Percentiles rank a stretch among this genome's conserved stretches.
Evolutionary conservation across 2,329 filamentous ascomycete species (phyloP).

Genomic region (Aspergillus tamarii): DNA sequence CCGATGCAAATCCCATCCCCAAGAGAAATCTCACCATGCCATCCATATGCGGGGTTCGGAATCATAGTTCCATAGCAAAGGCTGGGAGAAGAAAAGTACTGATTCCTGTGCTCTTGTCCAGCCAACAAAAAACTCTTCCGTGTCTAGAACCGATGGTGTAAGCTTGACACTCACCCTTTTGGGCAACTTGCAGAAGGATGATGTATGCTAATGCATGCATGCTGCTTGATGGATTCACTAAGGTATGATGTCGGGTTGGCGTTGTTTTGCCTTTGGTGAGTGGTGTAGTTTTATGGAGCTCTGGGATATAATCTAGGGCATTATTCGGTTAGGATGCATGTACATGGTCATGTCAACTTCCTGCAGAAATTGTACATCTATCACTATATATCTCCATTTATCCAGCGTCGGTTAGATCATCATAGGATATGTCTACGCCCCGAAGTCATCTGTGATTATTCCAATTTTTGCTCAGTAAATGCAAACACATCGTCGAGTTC

Average conservation of each 20-base stretch:
- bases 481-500: slow-evolving; percentile 47
- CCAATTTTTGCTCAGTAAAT: slow-evolving; percentile 39
- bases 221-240: neutral
- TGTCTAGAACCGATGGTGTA: slow-evolving; percentile 8
- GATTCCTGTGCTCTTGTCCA: slow-evolving; percentile 5
- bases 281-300: neutral
- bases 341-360: neutral
- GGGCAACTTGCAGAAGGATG: slow-evolving; percentile 11
- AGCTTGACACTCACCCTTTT: slow-evolving; percentile 8
- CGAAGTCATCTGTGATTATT: neutral
- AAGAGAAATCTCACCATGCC: neutral
- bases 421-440: neutral
- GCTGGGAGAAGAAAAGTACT: neutral
- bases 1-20: neutral
- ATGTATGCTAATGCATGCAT: slow-evolving; percentile 14
- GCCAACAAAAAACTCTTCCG: neutral
- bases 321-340: neutral
- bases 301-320: neutral
- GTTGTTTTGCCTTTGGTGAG: neutral
- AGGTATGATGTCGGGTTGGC: neutral
- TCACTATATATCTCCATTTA: neutral
- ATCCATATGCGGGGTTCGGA: neutral
- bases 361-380: neutral
- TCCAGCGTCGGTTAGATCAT: too few relatives aligned
- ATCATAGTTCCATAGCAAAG: neutral